A percentile compares a stretch with the other conserved stretches of the same genome.
Conservation (phyloP, 1,284 basidiomycete species). For the Heliocybe sulcata region DNA sequence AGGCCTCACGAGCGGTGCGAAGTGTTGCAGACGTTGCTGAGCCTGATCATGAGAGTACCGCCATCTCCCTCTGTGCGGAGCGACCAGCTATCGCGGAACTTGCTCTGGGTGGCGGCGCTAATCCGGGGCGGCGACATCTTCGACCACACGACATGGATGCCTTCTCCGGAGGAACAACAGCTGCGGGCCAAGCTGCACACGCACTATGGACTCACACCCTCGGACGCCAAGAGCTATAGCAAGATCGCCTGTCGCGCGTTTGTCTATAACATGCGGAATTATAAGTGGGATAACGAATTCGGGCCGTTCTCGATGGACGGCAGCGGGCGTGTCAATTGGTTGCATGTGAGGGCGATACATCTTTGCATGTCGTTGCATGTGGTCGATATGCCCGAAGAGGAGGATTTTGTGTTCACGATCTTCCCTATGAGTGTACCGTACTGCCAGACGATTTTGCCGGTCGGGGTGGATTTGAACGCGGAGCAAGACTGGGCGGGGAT, state of each 20-base stretch:
- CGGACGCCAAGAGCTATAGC: constrained; percentile 25
- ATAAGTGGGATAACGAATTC: constrained; percentile 39
- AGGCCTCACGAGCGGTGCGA: constrained; percentile 31
- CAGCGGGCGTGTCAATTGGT: constrained; percentile 48
- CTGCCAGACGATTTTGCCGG: constrained; percentile 42
- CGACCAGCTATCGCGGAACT: constrained; percentile 36
- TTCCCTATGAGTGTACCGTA: constrained; percentile 47
- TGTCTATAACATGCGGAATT: constrained; percentile 55
- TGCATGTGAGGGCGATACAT: constrained; percentile 47
- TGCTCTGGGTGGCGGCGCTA: constrained; percentile 41
- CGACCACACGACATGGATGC: constrained; percentile 23
- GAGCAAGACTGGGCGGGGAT: constrained; percentile 59
- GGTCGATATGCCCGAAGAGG: constrained; percentile 27
- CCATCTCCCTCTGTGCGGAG: constrained; percentile 24
- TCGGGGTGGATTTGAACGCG: constrained; percentile 26
- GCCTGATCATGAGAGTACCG: constrained; percentile 33
- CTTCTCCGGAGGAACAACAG: constrained; percentile 31
- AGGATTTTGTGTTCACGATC: constrained; percentile 24
- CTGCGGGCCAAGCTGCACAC: constrained; percentile 44
- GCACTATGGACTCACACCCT: constrained; percentile 42
- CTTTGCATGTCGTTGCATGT: constrained; percentile 48
- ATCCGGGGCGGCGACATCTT: constrained; percentile 37
- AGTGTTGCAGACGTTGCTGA: constrained; percentile 39
- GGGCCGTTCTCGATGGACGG: constrained; percentile 47
- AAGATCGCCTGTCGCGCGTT: constrained; percentile 39